A percentile compares a stretch with the other conserved stretches of the same genome.
phyloP scores from a whole-genome alignment of 768 basidiomycete species.

The Lepiota brunneoincarnata region DNA sequence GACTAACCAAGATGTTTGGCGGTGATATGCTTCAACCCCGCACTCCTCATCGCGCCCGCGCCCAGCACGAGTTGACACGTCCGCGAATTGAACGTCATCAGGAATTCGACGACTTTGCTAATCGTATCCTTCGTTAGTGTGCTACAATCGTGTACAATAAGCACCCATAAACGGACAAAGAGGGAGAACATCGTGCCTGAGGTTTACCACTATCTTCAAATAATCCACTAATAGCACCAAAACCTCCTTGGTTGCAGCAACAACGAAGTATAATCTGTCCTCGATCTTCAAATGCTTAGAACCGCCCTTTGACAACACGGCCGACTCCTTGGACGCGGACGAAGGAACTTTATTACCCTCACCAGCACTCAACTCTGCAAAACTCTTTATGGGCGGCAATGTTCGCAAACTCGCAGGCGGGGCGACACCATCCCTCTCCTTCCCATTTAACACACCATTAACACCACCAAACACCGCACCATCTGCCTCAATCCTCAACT shows the following conservation, averaged over 20 bases:
- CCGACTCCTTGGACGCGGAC: conserved; percentile 2
- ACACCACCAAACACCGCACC: conserved; percentile 23
- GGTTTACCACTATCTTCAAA: conserved; percentile 81
- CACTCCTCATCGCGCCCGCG: conserved; percentile 98
- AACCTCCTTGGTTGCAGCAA: conserved; percentile 79
- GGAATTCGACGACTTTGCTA: conserved; percentile 89
- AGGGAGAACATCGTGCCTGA: conserved; percentile 25
- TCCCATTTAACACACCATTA: conserved; percentile 3
- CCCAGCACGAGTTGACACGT: conserved; percentile 98
- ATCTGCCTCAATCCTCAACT: conserved; percentile 45
- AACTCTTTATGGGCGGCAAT: conserved; percentile 7
- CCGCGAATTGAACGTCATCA: conserved; percentile 97
- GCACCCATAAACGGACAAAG: neutral
- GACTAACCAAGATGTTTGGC: conserved; percentile 87
- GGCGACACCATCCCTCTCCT: neutral
- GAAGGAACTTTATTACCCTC: neutral
- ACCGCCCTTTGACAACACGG: neutral
- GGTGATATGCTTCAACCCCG: conserved; percentile 96
- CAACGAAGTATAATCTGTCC: conserved; percentile 80
- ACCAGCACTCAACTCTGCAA: neutral
- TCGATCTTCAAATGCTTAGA: conserved; percentile 75
- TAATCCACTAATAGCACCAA: conserved; percentile 80
- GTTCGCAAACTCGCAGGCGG: neutral
- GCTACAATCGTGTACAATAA: conserved; percentile 24
- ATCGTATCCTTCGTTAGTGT: conserved; percentile 94